Evolutionary conservation across 1,139 yeast species (phyloP).

Genomic region (Lodderomyces pseudojiufengensis): DNA sequence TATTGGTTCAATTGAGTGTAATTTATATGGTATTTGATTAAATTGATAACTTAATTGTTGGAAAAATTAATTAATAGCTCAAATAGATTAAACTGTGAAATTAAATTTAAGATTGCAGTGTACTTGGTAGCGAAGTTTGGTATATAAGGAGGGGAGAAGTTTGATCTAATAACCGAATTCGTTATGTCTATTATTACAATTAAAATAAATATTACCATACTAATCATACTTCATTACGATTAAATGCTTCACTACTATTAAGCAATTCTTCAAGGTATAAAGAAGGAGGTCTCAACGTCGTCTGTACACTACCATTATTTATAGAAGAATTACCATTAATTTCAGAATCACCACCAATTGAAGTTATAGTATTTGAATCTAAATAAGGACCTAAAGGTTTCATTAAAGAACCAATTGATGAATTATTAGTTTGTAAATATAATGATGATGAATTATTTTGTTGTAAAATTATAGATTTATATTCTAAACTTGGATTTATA

Average conservation of each 20-base stretch:
- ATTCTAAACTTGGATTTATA: constrained; percentile 31
- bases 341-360: constrained; percentile 1
- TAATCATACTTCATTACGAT: too few species aligned
- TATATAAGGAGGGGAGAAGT: too few species aligned
- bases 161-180: too few species aligned
- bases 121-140: too few species aligned
- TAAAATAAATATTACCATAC: too few species aligned
- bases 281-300: constrained; percentile 27
- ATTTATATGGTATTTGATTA: too few species aligned
- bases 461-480: constrained; percentile 14
- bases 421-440: constrained; percentile 5
- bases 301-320: constrained; percentile 4
- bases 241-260: constrained; percentile 6
- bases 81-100: too few species aligned
- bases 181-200: too few species aligned
- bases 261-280: constrained; percentile 28
- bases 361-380: constrained; percentile 1
- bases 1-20: too few species aligned
- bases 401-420: constrained; percentile 8
- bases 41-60: constrained; percentile 4
- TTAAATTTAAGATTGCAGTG: neutral
- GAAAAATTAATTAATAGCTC: neutral
- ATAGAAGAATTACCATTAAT: constrained; percentile 1
- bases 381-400: constrained; percentile 1
- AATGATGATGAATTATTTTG: constrained; percentile 1